These are phyloP conservation scores for Plasmodium reichenowi DNA, from an alignment of 169 alveolate genomes.

Conservation along the genomic window DNA sequence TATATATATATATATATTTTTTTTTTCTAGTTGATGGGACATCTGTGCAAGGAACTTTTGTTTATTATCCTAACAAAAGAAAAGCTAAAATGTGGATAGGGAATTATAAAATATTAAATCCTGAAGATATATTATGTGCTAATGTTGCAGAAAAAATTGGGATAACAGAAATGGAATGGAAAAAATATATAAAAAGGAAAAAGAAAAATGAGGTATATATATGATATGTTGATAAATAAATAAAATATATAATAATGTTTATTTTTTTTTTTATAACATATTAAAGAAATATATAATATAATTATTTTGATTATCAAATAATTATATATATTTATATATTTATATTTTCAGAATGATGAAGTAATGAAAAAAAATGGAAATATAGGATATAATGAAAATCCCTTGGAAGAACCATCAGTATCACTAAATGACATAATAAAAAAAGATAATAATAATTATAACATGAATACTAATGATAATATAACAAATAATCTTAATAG, in stretches of 20 bases:
- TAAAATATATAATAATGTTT: not conserved
- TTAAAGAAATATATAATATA: no score
- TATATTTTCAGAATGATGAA: not conserved
- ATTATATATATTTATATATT: not conserved
- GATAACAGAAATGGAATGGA: slow-evolving; percentile 69
- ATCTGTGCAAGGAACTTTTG: slow-evolving; percentile 78
- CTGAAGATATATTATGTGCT: slow-evolving; percentile 79
- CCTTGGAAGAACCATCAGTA: slow-evolving; percentile 1
- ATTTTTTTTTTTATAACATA: not conserved
- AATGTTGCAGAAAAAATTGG: slow-evolving; percentile 74
- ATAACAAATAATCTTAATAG: no score
- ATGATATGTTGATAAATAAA: not conserved
- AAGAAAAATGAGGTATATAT: slow-evolving; percentile 25
- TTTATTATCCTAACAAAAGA: slow-evolving; percentile 79
- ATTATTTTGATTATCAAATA: not conserved
- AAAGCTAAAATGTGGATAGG: slow-evolving; percentile 87
- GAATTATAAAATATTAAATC: slow-evolving; percentile 80
- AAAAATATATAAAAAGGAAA: slow-evolving; percentile 40
- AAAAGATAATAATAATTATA: slow-evolving; percentile 10
- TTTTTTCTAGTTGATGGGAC: slow-evolving; percentile 64
- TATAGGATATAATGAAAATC: slow-evolving; percentile 1
- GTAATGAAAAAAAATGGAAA: slow-evolving; percentile 15
- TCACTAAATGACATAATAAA: slow-evolving; percentile 32
- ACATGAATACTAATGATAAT: not conserved
- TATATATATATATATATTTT: not conserved